Conservation (phyloP, 2,329 filamentous ascomycete genomes). For the Diaporthe ampelina region DNA sequence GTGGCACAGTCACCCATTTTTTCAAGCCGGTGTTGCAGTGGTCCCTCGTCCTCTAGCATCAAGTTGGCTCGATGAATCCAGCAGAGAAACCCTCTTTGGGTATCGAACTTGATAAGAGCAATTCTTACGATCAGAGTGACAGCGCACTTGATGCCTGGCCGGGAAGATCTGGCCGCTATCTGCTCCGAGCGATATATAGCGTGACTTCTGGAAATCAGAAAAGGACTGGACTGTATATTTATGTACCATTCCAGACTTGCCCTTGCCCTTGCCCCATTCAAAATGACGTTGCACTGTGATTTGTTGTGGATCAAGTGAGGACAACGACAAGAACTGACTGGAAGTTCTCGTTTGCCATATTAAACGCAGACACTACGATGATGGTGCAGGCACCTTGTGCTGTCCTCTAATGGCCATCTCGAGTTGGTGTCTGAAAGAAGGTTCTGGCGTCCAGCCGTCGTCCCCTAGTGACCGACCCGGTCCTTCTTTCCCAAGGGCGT, state of each 20-base stretch:
- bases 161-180: background rate
- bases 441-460: slow-evolving; percentile 1
- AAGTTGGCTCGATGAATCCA: background rate
- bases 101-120: background rate
- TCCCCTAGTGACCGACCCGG: slow-evolving; percentile 1
- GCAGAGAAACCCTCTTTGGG: background rate
- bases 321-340: background rate
- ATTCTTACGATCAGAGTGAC: background rate
- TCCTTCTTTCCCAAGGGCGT: slow-evolving; percentile 27
- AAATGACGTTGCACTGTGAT: background rate
- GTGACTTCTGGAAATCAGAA: background rate
- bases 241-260: background rate
- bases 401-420: background rate
- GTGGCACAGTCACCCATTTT: background rate
- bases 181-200: background rate
- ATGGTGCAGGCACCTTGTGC: background rate
- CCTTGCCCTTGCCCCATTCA: background rate
- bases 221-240: background rate
- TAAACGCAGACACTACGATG: background rate
- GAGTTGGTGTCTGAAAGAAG: background rate
- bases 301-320: background rate
- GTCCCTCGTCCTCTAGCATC: background rate
- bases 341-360: background rate
- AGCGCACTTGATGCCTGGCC: background rate
- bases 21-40: background rate